Evolutionary conservation across 129 eudicot species (phyloP), one percentile per base, ranked within the genome.

Genomic region (Smallanthus sonchifolius): DNA sequence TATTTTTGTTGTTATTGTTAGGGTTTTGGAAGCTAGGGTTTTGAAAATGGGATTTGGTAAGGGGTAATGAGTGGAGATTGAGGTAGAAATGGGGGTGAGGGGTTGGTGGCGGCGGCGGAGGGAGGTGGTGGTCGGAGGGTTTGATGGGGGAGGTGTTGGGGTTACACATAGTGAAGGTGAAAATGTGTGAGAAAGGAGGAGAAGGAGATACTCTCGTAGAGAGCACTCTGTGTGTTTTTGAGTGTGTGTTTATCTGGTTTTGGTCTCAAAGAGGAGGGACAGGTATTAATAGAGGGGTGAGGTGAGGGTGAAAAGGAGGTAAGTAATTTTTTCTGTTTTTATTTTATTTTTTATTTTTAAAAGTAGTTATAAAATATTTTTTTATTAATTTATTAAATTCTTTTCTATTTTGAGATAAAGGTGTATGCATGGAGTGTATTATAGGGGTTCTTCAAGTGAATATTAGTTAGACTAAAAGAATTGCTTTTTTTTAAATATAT

Each of bases 151-250:
- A 65, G 24, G 65, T 74, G 63, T 69, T 86, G 5, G 74, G 87
- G 54, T 88, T 89, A 72, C 95, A 86, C 95, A 86, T 88, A 47
- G 38, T 84, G 64, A 59, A 13, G 19, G 38, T 43, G 72, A 34
- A 15, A 61, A 61, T 13, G 60, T 42, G 73, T 72, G 30, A 24
- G n/a, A n/a, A n/a, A n/a, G 14, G 63, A 13, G 51, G 4, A 13
- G 30, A 3, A 11, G 56, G 80, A 86, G 91, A 88, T 86, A 81
- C 95, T 88, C 91, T 82, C 85, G 74, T 86, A 76, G 79, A 88
- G 88, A 83, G 87, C 90, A 75, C 83, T 78, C 79, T 34, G 67
- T 15, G 73, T 34, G 72, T 60, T 3, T 10, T 10, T 45, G 72
- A 44, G 65, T 63, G 65, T 63, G 60, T 72, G 43, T 60, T 65